Evolutionary conservation across 192 early-diverging fungal genomes (phyloP).

Genomic region (Coemansia sp.): DNA sequence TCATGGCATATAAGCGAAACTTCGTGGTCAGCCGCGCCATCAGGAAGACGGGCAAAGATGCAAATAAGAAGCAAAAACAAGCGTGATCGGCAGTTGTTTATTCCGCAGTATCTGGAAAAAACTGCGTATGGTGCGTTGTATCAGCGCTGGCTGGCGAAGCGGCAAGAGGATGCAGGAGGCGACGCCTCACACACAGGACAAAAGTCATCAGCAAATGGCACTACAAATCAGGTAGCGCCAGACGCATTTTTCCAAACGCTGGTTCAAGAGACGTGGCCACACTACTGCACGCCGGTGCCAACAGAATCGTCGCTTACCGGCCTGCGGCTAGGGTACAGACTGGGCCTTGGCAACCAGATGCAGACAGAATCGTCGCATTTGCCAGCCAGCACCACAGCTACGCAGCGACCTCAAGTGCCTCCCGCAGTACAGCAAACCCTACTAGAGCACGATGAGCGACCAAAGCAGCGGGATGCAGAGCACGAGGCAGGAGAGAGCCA

Average conservation of each 20-base stretch:
- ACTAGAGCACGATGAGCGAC: too few relatives aligned
- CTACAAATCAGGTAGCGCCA: conserved; percentile 18
- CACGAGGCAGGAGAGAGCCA: neutral
- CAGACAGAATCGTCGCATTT: neutral
- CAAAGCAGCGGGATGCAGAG: neutral
- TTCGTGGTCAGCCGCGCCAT: too few relatives aligned
- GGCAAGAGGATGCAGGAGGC: too few relatives aligned
- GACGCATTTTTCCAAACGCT: conserved; percentile 47
- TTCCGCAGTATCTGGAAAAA: conserved; percentile 43
- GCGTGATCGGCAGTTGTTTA: conserved; percentile 11
- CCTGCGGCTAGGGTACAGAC: conserved; percentile 31
- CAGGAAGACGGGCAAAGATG: too few relatives aligned
- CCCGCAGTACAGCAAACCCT: too few relatives aligned
- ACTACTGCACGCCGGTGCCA: conserved; percentile 46
- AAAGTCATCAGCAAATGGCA: neutral
- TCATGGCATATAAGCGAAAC: conserved; percentile 3
- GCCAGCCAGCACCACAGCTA: too few relatives aligned
- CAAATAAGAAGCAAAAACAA: conserved; percentile 5
- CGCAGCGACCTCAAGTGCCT: too few relatives aligned
- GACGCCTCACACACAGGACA: neutral
- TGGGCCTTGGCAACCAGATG: conserved; percentile 11
- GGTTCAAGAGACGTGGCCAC: conserved; percentile 51
- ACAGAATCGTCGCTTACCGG: conserved; percentile 32
- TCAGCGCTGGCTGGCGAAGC: neutral
- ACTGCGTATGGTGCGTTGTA: conserved; percentile 36